Evolutionary conservation across 768 basidiomycete genomes (phyloP), one percentile per base, ranked within the genome.

Genomic region (Rhodosporidiobolus odoratus): DNA sequence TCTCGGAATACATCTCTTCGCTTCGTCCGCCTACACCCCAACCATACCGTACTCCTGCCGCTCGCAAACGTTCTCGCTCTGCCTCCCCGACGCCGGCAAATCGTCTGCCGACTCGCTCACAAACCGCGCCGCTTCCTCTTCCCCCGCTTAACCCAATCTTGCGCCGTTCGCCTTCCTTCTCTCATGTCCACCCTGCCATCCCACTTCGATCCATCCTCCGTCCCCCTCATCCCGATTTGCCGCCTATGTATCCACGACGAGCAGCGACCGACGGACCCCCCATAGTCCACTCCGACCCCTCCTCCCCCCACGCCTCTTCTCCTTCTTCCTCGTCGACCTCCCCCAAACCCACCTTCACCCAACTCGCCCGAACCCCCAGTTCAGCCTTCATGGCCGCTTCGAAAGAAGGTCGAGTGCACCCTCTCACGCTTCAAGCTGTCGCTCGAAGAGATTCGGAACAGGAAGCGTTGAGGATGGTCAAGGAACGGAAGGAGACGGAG

Each of bases 381-480:
- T 30, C 52, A 1, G 72, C 72, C 3, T 73, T 73, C 65, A 27
- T 59, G 35, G 40, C 50, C 43, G 72, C 72, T 16, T 54, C 57
- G 3, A 17, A 23, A 2, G n/a, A 58, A 25, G 64, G 61, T 0
- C 32, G 43, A 8, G 52, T 73, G 7, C 50, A 73, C 45, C 72
- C 72, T 9, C 38, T 73, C 25, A 69, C 68, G 25, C 43, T 73
- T 17, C 59, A 63, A 7, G 72, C 72, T 2, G 52, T 73, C 35
- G 58, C 65, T 27, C 43, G 72, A 8, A 52, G 58, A 16, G 72
- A 65, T 32, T 48, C 41, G 6, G 72, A 73, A 34, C 32, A 34
- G 0, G 72, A 69, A n/a, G 72, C 72, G 30, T 16, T 73, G 25
- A 30, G 40, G n/a, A n/a, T 73, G 37, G 68, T 66, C 5, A 25